Evolutionary conservation across 164 flowering plant genomes (phyloP).

Genomic region (Pachysandra terminalis): DNA sequence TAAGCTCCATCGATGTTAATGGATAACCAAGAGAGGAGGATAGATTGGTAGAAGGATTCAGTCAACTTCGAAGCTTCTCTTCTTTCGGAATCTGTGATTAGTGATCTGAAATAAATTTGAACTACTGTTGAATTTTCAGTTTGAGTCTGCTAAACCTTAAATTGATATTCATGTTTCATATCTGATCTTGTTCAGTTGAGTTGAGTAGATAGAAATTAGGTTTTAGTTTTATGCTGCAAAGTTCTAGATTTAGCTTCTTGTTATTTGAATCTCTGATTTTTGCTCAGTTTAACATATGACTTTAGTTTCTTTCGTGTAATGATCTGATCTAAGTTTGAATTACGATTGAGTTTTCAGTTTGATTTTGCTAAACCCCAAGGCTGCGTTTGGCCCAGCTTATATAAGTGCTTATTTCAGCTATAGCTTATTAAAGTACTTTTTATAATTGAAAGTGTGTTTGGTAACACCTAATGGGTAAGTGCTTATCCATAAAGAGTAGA

Average conservation of each 20-base stretch:
- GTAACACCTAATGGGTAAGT: too few relatives aligned
- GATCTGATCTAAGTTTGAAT: not conserved
- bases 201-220: not conserved
- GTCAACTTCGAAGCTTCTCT: not conserved
- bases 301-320: not conserved
- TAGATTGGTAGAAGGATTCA: not conserved
- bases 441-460: too few relatives aligned
- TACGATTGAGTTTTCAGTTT: not conserved
- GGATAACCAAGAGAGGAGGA: not conserved
- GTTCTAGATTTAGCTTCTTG: too few relatives aligned
- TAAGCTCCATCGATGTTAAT: too few relatives aligned
- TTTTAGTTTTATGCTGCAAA: too few relatives aligned
- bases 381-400: too few relatives aligned
- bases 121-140: not conserved
- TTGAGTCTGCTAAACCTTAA: not conserved
- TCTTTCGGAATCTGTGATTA: slow-evolving; percentile 3
- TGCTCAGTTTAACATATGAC: too few relatives aligned
- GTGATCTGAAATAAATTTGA: not conserved
- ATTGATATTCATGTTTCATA: too few relatives aligned
- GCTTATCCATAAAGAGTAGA: too few relatives aligned
- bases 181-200: not conserved
- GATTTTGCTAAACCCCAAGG: not conserved
- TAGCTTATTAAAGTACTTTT: too few relatives aligned
- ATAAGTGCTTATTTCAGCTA: too few relatives aligned
- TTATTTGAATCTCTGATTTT: too few relatives aligned